Evolutionary conservation across 306 rosid genomes (phyloP).

Genomic region (Vicia sativa): DNA sequence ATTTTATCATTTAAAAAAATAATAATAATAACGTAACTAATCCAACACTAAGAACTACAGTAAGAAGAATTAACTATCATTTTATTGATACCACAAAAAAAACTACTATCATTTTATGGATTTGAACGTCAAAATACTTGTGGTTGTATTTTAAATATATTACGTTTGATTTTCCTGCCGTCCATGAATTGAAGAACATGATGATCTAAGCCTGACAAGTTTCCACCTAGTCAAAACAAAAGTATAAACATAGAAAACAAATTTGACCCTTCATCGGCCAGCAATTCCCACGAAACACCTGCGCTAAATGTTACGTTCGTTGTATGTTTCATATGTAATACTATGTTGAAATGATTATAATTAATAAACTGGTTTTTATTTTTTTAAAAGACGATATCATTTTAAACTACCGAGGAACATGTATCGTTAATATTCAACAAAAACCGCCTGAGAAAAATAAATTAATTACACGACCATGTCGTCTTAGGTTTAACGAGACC

Average conservation of each 20-base stretch:
- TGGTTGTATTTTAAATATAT: neutral
- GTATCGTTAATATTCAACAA: conserved; percentile 37
- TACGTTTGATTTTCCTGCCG: neutral
- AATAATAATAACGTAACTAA: too few relatives aligned
- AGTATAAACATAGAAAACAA: conserved; percentile 19
- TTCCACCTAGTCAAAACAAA: conserved; percentile 14
- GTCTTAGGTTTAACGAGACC: conserved; percentile 1
- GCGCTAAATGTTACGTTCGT: conserved; percentile 24
- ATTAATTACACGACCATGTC: conserved; percentile 36
- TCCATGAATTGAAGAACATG: conserved; percentile 9
- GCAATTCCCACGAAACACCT: conserved; percentile 29
- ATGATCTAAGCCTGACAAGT: conserved; percentile 36
- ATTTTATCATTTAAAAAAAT: too few relatives aligned
- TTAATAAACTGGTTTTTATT: conserved; percentile 1
- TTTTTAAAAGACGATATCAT: neutral
- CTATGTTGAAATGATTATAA: conserved; percentile 3
- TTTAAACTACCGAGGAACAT: conserved; percentile 32
- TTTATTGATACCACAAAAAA: too few relatives aligned
- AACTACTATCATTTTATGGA: too few relatives aligned
- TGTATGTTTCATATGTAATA: conserved; percentile 4
- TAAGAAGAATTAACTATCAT: too few relatives aligned
- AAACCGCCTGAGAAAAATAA: conserved; percentile 34
- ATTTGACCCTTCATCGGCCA: conserved; percentile 14
- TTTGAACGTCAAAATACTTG: too few relatives aligned
- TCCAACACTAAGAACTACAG: too few relatives aligned